phyloP scores from a whole-genome alignment of 2,329 filamentous ascomycete species.

The Bipolaris oryzae region DNA sequence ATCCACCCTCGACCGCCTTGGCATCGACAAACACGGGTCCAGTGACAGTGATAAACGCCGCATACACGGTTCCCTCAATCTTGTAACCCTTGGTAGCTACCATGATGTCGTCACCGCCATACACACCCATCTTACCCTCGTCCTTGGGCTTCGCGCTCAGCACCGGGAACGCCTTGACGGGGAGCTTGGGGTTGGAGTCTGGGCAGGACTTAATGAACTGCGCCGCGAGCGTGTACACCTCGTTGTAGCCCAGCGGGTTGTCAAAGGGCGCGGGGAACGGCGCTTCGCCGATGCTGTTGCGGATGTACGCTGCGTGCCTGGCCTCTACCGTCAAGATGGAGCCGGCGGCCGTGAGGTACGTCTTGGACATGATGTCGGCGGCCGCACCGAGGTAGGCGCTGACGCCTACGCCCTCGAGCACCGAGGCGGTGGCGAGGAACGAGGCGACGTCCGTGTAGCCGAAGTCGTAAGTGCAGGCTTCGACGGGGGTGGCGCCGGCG shows the following conservation, averaged over 20 bases:
- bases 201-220: conserved; percentile 67
- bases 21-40: conserved; percentile 29
- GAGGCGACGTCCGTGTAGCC: conserved; percentile 54
- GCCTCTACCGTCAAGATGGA: conserved; percentile 69
- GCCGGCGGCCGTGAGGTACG: conserved; percentile 66
- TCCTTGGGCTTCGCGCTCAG: conserved; percentile 42
- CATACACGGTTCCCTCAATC: conserved; percentile 30
- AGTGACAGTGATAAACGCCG: conserved; percentile 33
- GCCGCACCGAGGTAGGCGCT: conserved; percentile 68
- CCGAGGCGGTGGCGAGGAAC: conserved; percentile 60
- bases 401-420: conserved; percentile 64
- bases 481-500: conserved; percentile 59
- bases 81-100: conserved; percentile 25
- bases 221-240: conserved; percentile 69
- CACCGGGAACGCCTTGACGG: conserved; percentile 65
- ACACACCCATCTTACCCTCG: conserved; percentile 19
- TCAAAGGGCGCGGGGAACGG: conserved; percentile 66
- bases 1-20: conserved; percentile 22
- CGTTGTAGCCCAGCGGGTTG: conserved; percentile 62
- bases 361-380: conserved; percentile 61
- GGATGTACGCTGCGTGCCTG: conserved; percentile 68
- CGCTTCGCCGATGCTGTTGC: conserved; percentile 53
- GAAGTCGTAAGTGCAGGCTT: conserved; percentile 64
- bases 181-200: conserved; percentile 59
- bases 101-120: conserved; percentile 22